These are phyloP conservation scores for Acacia crassicarpa DNA, from an alignment of 306 rosid species.

Conservation along the genomic window DNA sequence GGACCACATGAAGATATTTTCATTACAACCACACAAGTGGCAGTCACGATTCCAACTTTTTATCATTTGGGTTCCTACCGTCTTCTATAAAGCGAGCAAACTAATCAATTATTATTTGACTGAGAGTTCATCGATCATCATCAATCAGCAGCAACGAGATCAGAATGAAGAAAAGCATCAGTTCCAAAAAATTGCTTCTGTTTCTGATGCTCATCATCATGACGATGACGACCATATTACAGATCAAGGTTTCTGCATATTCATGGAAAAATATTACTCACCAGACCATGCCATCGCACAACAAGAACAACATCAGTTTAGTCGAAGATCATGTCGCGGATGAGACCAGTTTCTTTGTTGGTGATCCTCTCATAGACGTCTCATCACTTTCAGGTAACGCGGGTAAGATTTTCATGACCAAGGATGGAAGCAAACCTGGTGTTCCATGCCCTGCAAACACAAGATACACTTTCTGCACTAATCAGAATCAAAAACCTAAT, in stretches of 20 bases:
- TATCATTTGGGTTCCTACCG: background rate
- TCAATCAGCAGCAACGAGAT: background rate
- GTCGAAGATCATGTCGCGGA: too few relatives aligned
- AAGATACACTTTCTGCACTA: background rate
- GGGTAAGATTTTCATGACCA: too few relatives aligned
- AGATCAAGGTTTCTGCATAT: too few relatives aligned
- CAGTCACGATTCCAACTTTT: background rate
- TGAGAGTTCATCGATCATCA: background rate
- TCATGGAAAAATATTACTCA: too few relatives aligned
- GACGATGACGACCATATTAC: too few relatives aligned
- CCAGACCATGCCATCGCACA: too few relatives aligned
- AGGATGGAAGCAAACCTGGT: too few relatives aligned
- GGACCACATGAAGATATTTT: too few relatives aligned
- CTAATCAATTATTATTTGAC: background rate
- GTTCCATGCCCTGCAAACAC: background rate
- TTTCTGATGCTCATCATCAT: background rate
- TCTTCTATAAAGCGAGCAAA: background rate
- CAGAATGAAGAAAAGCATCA: background rate
- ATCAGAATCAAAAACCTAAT: background rate
- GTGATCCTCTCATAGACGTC: too few relatives aligned
- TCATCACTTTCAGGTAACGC: too few relatives aligned
- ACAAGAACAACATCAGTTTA: too few relatives aligned
- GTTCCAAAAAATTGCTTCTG: background rate
- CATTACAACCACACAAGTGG: background rate
- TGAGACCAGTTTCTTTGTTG: too few relatives aligned